phyloP scores from a whole-genome alignment of 139 green algal species.

The Picochlorum sp. region DNA sequence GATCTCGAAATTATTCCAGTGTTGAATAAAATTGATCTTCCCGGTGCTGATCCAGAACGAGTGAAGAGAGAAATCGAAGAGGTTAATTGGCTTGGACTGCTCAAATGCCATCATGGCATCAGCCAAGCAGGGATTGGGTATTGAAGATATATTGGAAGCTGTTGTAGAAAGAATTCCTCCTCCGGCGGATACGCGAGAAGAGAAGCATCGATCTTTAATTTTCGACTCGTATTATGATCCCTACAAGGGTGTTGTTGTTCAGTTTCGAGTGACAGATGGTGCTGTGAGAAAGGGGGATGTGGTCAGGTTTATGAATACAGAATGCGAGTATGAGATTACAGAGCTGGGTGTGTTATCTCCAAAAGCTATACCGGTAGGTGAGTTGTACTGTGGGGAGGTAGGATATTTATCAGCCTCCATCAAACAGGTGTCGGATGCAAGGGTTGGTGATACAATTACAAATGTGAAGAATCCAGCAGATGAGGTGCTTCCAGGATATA shows the following conservation, averaged over 20 bases:
- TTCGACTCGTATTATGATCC: slow-evolving; percentile 98
- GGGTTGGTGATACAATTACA: slow-evolving; percentile 96
- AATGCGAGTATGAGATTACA: slow-evolving; percentile 80
- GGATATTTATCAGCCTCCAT: slow-evolving; percentile 89
- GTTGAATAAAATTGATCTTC: slow-evolving; percentile 98
- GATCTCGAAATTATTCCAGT: slow-evolving; percentile 93
- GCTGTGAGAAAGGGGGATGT: slow-evolving; percentile 63
- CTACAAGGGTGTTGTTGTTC: slow-evolving; percentile 79
- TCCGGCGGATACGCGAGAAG: slow-evolving; percentile 47
- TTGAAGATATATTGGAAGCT: slow-evolving; percentile 84
- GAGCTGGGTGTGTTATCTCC: slow-evolving; percentile 88
- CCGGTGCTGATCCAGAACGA: slow-evolving; percentile 81
- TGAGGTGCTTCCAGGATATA: slow-evolving; percentile 57
- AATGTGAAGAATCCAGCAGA: slow-evolving; percentile 37
- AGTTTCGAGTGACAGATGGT: slow-evolving; percentile 84
- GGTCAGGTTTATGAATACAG: slow-evolving; percentile 85
- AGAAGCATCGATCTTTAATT: slow-evolving; percentile 81
- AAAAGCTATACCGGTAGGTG: slow-evolving; percentile 68
- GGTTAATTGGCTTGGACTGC: slow-evolving; percentile 88
- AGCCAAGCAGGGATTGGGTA: slow-evolving; percentile 75
- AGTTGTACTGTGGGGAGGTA: slow-evolving; percentile 81
- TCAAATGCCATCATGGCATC: slow-evolving; percentile 56
- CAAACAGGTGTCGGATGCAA: slow-evolving; percentile 80
- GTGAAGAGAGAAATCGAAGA: slow-evolving; percentile 93
- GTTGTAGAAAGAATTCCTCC: slow-evolving; percentile 80